Percentiles rank a stretch among this genome's conserved stretches.
phyloP scores from a whole-genome alignment of 805 yeast genomes.

The Debaryomyces prosopidis region DNA sequence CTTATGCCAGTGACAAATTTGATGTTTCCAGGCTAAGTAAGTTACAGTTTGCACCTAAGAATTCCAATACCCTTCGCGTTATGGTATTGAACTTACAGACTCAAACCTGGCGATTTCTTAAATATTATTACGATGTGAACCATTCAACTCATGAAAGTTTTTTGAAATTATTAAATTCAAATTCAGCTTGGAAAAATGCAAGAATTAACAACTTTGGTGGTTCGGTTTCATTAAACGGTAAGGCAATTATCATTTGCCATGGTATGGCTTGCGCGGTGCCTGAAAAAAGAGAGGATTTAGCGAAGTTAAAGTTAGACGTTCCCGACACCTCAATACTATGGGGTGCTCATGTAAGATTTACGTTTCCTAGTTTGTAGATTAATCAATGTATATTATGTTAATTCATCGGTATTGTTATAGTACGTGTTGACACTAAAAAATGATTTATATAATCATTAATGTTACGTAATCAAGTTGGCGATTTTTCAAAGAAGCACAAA shows the following conservation, averaged over 20 bases:
- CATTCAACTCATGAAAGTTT: conserved; percentile 23
- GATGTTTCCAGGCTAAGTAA: conserved; percentile 35
- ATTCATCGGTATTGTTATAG: neutral
- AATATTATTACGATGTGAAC: conserved; percentile 32
- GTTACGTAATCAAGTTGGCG: conserved; percentile 4
- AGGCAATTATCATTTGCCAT: conserved; percentile 36
- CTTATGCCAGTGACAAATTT: conserved; percentile 31
- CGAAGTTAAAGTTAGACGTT: conserved; percentile 14
- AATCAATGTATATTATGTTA: neutral
- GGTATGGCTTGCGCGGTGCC: conserved; percentile 36
- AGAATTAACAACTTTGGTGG: conserved; percentile 32
- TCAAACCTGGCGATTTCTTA: conserved; percentile 41
- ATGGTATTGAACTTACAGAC: conserved; percentile 38
- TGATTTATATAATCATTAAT: neutral
- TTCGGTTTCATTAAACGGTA: conserved; percentile 32
- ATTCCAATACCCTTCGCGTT: conserved; percentile 30
- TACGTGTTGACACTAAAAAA: neutral
- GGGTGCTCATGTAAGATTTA: conserved; percentile 37
- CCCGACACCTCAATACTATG: conserved; percentile 24
- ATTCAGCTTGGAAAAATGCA: conserved; percentile 26
- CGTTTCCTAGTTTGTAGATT: conserved; percentile 35
- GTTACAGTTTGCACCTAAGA: conserved; percentile 27
- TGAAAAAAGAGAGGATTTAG: conserved; percentile 27
- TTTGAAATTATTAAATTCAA: conserved; percentile 15
- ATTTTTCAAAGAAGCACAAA: conserved; percentile 5